Evolutionary conservation across 73 alveolate genomes (phyloP).

Genomic region (Urostyla sp.): DNA sequence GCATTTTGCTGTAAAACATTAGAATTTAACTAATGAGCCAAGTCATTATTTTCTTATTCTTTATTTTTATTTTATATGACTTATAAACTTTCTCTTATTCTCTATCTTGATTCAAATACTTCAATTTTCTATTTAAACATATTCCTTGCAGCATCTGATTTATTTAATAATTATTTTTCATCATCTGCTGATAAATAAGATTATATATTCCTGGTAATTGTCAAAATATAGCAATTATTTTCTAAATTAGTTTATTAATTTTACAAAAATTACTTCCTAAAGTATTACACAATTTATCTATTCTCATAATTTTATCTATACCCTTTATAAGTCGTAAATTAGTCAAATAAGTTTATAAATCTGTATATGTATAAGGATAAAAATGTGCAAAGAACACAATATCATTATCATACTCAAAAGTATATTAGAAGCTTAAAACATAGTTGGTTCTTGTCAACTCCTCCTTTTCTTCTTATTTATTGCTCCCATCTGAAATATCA

Average conservation of each 20-base stretch:
- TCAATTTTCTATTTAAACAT: conserved; percentile 67
- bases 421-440: conserved; percentile 83
- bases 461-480: conserved; percentile 41
- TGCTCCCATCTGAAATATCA: conserved; percentile 18
- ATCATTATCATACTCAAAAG: conserved; percentile 85
- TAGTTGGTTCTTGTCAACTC: conserved; percentile 66
- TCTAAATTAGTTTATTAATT: conserved; percentile 55
- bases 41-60: conserved; percentile 13
- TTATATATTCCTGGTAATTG: conserved; percentile 62
- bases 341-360: conserved; percentile 58
- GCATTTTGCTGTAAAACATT: conserved; percentile 22
- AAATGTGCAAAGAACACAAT: conserved; percentile 88
- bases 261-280: conserved; percentile 63
- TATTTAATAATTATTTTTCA: conserved; percentile 54
- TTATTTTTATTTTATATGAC: too few species aligned
- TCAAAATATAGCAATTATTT: conserved; percentile 55
- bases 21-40: background rate
- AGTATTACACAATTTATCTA: conserved; percentile 61
- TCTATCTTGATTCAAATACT: conserved; percentile 51
- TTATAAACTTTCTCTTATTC: conserved; percentile 12
- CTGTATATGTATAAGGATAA: conserved; percentile 87
- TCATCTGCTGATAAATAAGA: conserved; percentile 66
- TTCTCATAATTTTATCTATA: conserved; percentile 39
- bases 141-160: conserved; percentile 70
- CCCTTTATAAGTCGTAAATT: conserved; percentile 1